A percentile compares a stretch with the other conserved stretches of the same genome.
These are phyloP conservation scores for Solanum medicagineum DNA, from an alignment of 257 asterid species.

Conservation along the genomic window DNA sequence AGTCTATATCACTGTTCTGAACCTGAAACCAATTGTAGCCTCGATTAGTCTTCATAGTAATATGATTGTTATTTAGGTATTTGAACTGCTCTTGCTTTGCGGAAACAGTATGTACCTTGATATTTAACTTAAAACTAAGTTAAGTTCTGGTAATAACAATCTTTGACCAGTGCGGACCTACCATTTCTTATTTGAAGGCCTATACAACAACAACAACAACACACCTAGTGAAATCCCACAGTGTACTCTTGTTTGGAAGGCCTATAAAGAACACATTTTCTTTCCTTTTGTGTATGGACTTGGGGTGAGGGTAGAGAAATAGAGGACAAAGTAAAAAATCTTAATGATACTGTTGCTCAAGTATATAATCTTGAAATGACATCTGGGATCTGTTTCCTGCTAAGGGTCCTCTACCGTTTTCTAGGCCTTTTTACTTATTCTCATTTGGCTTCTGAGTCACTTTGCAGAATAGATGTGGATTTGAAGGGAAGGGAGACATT, in stretches of 20 bases:
- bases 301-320: background rate
- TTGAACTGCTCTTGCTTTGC: background rate
- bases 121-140: background rate
- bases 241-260: background rate
- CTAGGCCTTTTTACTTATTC: background rate
- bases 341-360: background rate
- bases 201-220: background rate
- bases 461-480: constrained; percentile 95
- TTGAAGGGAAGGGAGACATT: constrained; percentile 92
- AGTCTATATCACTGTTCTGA: background rate
- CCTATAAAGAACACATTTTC: background rate
- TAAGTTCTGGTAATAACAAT: background rate
- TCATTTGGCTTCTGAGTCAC: background rate
- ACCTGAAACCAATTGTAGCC: background rate
- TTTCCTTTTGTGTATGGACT: background rate
- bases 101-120: background rate
- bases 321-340: background rate
- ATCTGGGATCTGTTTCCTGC: background rate
- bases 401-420: background rate
- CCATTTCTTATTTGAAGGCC: background rate
- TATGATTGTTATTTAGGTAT: background rate
- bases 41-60: background rate
- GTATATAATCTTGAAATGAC: background rate
- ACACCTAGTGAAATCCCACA: no score
- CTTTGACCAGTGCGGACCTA: background rate